phyloP scores from a whole-genome alignment of 305 asterid genomes.

The Rubia peregrina region DNA sequence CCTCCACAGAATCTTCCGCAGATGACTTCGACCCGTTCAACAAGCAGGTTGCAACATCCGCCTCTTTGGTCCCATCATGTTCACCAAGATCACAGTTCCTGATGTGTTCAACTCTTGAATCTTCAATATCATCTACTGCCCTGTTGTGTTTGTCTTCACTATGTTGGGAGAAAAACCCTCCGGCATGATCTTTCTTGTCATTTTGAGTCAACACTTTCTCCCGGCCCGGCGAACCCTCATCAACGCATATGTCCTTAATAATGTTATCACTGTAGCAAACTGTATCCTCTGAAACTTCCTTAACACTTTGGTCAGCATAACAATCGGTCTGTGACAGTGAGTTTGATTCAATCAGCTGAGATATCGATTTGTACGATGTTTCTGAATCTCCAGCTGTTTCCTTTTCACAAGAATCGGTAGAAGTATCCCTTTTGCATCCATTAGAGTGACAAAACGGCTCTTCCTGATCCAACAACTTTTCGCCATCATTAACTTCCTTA shows the following conservation, averaged over 20 bases:
- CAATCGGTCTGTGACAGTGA: background rate
- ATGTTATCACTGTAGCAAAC: conserved; percentile 26
- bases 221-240: conserved; percentile 42
- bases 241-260: conserved; percentile 32
- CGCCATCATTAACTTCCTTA: conserved; percentile 15
- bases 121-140: background rate
- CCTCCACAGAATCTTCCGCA: conserved; percentile 20
- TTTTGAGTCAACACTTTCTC: conserved; percentile 18
- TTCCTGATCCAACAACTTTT: conserved; percentile 12
- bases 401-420: conserved; percentile 5
- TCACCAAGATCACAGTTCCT: conserved; percentile 3
- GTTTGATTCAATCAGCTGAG: conserved; percentile 9
- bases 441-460: conserved; percentile 14
- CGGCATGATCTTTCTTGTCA: conserved; percentile 12
- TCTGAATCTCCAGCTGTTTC: conserved; percentile 15
- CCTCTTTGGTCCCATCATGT: conserved; percentile 12
- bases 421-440: background rate
- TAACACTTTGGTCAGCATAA: conserved; percentile 23
- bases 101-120: conserved; percentile 7
- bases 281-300: conserved; percentile 27
- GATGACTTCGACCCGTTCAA: conserved; percentile 24
- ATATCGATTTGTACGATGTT: conserved; percentile 7
- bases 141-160: background rate
- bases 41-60: conserved; percentile 16
- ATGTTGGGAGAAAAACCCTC: conserved; percentile 6